phyloP scores from a whole-genome alignment of 768 basidiomycete species.

The Hericium rajendrae region DNA sequence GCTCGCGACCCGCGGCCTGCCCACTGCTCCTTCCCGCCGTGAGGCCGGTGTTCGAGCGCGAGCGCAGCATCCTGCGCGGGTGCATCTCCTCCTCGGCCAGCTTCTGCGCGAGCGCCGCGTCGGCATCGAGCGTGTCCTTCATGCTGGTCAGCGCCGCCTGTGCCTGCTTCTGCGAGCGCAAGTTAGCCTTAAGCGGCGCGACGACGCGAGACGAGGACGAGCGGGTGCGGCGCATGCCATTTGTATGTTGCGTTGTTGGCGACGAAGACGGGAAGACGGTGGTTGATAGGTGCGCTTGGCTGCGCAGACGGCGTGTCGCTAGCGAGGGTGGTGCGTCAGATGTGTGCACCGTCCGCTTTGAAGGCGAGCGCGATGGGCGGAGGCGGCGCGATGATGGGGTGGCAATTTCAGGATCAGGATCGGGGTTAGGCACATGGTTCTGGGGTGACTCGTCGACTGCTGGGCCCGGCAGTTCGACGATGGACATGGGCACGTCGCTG shows the following conservation, averaged over 20 bases:
- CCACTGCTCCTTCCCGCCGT: neutral
- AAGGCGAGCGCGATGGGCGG: slow-evolving; percentile 1
- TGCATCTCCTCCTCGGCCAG: slow-evolving; percentile 21
- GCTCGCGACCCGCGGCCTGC: slow-evolving; percentile 16
- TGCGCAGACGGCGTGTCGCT: slow-evolving; percentile 2
- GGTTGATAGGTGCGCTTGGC: slow-evolving; percentile 3
- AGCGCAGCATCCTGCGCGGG: slow-evolving; percentile 20
- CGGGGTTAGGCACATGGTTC: neutral
- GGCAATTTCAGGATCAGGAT: too few species aligned
- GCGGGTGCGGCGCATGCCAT: neutral
- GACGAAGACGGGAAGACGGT: neutral
- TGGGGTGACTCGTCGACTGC: neutral
- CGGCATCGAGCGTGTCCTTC: slow-evolving; percentile 9
- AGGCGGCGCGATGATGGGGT: too few species aligned
- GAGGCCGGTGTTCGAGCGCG: slow-evolving; percentile 13
- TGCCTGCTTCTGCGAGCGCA: slow-evolving; percentile 15
- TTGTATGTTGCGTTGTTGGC: neutral
- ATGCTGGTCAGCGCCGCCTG: neutral
- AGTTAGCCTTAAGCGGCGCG: neutral
- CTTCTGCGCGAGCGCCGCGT: slow-evolving; percentile 20
- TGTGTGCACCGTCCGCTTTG: neutral
- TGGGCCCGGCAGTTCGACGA: neutral
- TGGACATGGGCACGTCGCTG: neutral
- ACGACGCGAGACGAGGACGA: neutral
- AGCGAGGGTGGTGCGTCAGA: neutral